phyloP scores from a whole-genome alignment of 345 rosid genomes.

The Salix dunnii region DNA sequence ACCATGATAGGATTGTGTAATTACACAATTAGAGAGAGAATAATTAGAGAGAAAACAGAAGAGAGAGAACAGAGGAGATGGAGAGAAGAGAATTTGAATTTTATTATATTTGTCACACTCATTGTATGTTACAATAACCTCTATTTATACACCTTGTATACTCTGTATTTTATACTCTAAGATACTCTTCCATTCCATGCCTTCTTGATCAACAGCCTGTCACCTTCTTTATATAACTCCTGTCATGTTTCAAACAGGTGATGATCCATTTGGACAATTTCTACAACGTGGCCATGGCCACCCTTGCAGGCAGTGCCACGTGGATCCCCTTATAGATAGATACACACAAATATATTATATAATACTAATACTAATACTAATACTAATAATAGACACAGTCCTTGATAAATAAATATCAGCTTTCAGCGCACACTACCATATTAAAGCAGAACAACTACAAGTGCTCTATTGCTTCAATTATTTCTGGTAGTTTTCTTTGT shows the following conservation, averaged over 20 bases:
- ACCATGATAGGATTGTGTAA: too few species aligned
- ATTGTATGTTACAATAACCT: too few species aligned
- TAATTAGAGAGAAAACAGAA: too few species aligned
- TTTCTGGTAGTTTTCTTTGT: conserved; percentile 39
- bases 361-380: background rate
- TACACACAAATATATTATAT: background rate
- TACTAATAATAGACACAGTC: too few species aligned
- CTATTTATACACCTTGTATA: too few species aligned
- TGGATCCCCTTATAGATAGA: conserved; percentile 25
- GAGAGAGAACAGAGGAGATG: too few species aligned
- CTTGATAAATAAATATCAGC: background rate
- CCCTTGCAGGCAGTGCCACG: conserved; percentile 47
- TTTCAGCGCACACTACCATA: background rate
- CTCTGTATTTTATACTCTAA: too few species aligned
- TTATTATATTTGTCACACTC: too few species aligned
- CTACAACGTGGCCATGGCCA: conserved; percentile 45
- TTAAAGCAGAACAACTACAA: conserved; percentile 2
- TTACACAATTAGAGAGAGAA: too few species aligned
- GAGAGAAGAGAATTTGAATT: too few species aligned
- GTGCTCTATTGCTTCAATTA: conserved; percentile 28
- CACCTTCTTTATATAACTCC: conserved; percentile 17
- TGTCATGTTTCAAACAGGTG: conserved; percentile 2
- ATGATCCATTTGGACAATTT: conserved; percentile 41
- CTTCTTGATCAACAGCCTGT: conserved; percentile 36
- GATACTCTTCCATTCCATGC: background rate